Conservation (phyloP, 2,329 filamentous ascomycete genomes). For the Neodidymelliopsis sp. region DNA sequence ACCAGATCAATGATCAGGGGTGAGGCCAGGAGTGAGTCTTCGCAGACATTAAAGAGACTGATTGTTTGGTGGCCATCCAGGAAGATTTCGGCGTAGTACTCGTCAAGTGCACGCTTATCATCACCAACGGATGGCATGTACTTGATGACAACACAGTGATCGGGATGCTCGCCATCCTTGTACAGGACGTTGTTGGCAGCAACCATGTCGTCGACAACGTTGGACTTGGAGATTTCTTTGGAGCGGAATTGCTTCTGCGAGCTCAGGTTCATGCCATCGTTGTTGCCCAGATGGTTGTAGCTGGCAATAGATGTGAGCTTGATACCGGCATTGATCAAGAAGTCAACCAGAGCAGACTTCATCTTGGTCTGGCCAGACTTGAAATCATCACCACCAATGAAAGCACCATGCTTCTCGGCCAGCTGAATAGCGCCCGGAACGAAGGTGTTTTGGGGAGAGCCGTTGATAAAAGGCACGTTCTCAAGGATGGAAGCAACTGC, state of each 20-base stretch:
- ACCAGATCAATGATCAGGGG: conserved; percentile 98
- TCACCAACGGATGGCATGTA: conserved; percentile 99
- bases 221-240: conserved; percentile 99
- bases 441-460: conserved; percentile 98
- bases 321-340: conserved; percentile 97
- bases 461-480: conserved; percentile 94
- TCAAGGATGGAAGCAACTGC: conserved; percentile 94
- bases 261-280: conserved; percentile 98
- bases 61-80: conserved; percentile 98
- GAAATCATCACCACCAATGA: conserved; percentile 98
- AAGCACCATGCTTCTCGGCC: conserved; percentile 84
- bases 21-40: conserved; percentile 94
- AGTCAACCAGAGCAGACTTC: conserved; percentile 99
- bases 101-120: conserved; percentile 97
- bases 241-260: conserved; percentile 98
- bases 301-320: conserved; percentile 98
- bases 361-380: conserved; percentile 99
- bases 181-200: conserved; percentile 93
- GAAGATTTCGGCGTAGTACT: conserved; percentile 99
- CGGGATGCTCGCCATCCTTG: conserved; percentile 89
- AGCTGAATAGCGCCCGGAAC: conserved; percentile 91
- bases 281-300: conserved; percentile 99
- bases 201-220: conserved; percentile 99
- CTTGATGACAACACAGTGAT: conserved; percentile 99
- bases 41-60: conserved; percentile 97